Evolutionary conservation across 2,329 filamentous ascomycete genomes (phyloP), one percentile per base, ranked within the genome.

Genomic region (Alternaria triticimaculans): DNA sequence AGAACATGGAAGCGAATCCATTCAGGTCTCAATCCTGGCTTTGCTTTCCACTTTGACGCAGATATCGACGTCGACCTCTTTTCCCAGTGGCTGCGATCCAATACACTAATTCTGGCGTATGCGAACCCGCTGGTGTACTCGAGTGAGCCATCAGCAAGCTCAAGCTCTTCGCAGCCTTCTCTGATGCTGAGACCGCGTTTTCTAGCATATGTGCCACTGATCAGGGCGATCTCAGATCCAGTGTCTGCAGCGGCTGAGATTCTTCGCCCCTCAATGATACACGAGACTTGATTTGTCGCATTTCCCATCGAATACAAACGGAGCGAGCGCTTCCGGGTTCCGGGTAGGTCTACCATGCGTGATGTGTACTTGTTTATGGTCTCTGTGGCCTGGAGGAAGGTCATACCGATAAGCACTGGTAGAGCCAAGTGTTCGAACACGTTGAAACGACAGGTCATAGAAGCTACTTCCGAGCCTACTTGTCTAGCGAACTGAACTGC

Each of bases 251-350:
- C 1, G 1, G 33, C 33, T 2, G 0, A 8, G 0, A 2, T 1
- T n/a, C 1, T 3, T n/a, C 14, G 14, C 14, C 33, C 33, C 1
- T n/a, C 7, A n/a, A 37, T 37, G 2, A 1, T n/a, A 4, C 33
- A 37, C 4, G 14, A 0, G n/a, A 37, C 33, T n/a, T 37, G 33
- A 8, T 37, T 37, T 0, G 33, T 37, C 7, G 33, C 14, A 5
- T 9, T 37, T n/a, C 33, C 33, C 6, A 37, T 0, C 1, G 33
- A 1, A n/a, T 3, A n/a, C 0, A 9, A 4, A 2, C 14, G 14
- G 0, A 37, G 33, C 1, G 33, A 9, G 33, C 33, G 33, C 33
- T 37, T 37, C 33, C 6, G n/a, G 1, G 33, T 37, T 4, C 0
- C 1, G 1, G 33, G 15, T 0, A 37, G 15, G 2, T 37, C 15